These are phyloP conservation scores for Acanthamoeba triangularis DNA, from an alignment of 208 protist genomes.

Conservation along the genomic window DNA sequence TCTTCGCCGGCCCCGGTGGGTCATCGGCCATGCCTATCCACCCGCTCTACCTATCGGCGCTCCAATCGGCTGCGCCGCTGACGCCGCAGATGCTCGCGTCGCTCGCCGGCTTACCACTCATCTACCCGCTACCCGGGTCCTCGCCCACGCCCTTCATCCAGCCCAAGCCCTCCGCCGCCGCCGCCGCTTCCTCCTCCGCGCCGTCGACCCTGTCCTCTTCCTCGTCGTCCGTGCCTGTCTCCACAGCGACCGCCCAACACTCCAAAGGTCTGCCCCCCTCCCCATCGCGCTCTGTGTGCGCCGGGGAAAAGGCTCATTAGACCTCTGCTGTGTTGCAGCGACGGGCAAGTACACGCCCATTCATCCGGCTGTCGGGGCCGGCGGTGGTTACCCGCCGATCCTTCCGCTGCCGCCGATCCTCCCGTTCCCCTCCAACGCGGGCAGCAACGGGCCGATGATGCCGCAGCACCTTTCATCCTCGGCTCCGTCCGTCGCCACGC, in stretches of 20 bases:
- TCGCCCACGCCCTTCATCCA: not conserved
- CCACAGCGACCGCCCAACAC: not conserved
- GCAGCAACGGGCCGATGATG: not conserved
- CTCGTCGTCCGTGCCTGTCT: not conserved
- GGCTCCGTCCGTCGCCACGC: conserved; percentile 4
- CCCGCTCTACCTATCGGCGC: conserved; percentile 10
- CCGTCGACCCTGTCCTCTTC: not conserved
- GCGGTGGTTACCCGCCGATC: not conserved
- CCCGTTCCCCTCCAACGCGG: not conserved
- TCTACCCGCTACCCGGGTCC: not conserved
- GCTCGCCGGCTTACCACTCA: not conserved
- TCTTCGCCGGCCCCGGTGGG: not conserved
- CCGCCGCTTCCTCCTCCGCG: not conserved
- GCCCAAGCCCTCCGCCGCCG: not conserved
- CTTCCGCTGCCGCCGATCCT: conserved; percentile 18
- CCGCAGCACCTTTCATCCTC: conserved; percentile 16
- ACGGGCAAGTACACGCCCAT: conserved; percentile 5
- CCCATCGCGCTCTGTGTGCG: not conserved
- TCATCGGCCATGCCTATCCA: not conserved
- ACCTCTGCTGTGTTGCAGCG: not conserved
- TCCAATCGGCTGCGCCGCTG: not conserved
- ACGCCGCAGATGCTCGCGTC: not conserved
- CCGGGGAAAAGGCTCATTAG: not conserved
- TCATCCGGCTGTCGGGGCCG: not conserved
- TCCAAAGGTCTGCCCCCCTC: not conserved